phyloP scores from a whole-genome alignment of 1,284 basidiomycete genomes.

The Clitocybe nebularis region DNA sequence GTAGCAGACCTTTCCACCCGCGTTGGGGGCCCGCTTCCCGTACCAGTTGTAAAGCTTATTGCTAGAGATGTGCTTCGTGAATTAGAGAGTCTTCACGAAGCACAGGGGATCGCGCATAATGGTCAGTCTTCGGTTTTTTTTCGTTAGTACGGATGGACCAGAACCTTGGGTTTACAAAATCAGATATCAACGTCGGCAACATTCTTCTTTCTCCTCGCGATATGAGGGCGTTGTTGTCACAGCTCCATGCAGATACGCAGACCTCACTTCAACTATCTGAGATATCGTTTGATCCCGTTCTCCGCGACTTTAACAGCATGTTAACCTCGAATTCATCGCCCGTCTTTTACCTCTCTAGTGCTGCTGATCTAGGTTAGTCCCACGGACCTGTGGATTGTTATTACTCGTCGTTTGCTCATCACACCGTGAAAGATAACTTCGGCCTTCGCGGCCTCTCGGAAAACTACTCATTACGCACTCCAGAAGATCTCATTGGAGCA shows the following conservation, averaged over 20 bases:
- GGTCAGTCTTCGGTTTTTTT: conserved; percentile 14
- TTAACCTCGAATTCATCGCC: conserved; percentile 10
- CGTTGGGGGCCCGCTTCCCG: conserved; percentile 21
- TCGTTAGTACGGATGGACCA: not conserved
- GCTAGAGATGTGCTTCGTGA: conserved; percentile 23
- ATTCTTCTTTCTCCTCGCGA: conserved; percentile 20
- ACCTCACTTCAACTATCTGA: conserved; percentile 12
- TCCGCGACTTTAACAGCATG: conserved; percentile 11
- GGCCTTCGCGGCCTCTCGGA: conserved; percentile 8
- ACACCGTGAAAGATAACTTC: conserved; percentile 1
- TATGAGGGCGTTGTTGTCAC: conserved; percentile 19
- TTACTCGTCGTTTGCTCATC: not conserved
- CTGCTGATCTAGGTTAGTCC: conserved; percentile 8
- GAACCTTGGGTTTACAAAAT: not conserved
- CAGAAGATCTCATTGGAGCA: conserved; percentile 21
- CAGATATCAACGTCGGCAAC: conserved; percentile 18
- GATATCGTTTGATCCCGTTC: conserved; percentile 12
- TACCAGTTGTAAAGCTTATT: conserved; percentile 24
- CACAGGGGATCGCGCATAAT: conserved; percentile 14
- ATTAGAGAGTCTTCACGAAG: conserved; percentile 16
- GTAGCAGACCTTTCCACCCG: conserved; percentile 20
- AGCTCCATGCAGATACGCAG: conserved; percentile 17
- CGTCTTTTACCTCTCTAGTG: conserved; percentile 17
- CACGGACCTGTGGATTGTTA: not conserved
- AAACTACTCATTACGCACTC: conserved; percentile 17